Base-by-base conservation (phyloP, 2,329 filamentous ascomycete species). In the Achaetomium macrosporum region DNA sequence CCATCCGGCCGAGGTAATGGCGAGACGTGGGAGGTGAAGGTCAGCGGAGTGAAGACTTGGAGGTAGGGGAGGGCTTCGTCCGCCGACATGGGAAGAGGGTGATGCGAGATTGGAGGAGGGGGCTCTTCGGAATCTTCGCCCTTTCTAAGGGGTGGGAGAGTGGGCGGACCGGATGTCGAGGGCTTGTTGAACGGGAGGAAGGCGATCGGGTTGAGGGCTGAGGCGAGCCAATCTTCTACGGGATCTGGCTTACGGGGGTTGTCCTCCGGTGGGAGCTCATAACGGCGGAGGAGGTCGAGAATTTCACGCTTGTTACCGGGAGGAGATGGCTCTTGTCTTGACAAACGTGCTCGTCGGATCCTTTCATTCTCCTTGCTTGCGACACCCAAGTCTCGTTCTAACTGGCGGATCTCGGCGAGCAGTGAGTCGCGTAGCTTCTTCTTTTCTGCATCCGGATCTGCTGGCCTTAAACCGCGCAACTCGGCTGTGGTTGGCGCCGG, bases 41-140 rank as follows among this genome's bases (percentile, higher is more conserved):
- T 73, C 13, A 93, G 75, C 0, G 85, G 81, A 0, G 82, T 87
- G 61, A 93, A 90, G 9, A 85, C 75, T 42, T 85, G 79, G 0
- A 91, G 74, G 58, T 85, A 90, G 0, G 85, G 82, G 2, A 87
- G 69, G 46, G 86, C 81, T 55, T 90, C 81, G 0, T 76, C 72
- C 1, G 85, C 75, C 1, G 79, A 75, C 69, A 90, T 74, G 1
- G 75, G 74, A 1, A 82, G 63, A 0, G 85, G 88, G 47, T 81
- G 77, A 62, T 91, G 87, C 1, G 85, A 87, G 8, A 77, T 71
- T 0, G 78, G 65, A 2, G 73, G 70, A 19, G 51, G 41, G 29
- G 46, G 43, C 29, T 67, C 63, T 3, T 62, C 4, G 72, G 63
- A 11, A 68, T 64, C 11, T 61, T 58, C 36, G 64, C 59, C 0